Percentiles rank a stretch among this genome's conserved stretches.
Conservation (phyloP, 2,329 filamentous ascomycete species). For the Didymella pinodella region DNA sequence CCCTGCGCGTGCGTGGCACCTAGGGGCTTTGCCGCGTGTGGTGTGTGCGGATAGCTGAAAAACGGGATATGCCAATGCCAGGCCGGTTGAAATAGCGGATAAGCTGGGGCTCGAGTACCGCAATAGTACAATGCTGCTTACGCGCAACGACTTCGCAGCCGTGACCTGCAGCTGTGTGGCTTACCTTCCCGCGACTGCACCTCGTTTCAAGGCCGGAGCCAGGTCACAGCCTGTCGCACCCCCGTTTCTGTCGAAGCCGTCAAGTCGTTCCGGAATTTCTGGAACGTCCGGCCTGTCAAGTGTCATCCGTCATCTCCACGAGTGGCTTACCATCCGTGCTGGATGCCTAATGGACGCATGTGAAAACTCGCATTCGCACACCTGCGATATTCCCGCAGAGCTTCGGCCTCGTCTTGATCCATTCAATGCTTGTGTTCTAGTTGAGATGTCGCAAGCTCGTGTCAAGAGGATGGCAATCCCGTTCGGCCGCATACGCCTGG, state of each 20-base stretch:
- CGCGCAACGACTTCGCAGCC: constrained; percentile 3
- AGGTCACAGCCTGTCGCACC: not conserved
- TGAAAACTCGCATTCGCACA: not conserved
- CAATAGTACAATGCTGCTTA: not conserved
- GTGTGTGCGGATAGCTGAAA: not conserved
- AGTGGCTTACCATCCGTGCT: not conserved
- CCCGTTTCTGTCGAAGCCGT: not conserved
- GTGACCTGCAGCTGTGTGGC: constrained; percentile 10
- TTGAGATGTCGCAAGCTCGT: constrained; percentile 9
- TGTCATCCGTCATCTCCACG: constrained; percentile 8
- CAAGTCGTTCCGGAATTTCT: constrained; percentile 1
- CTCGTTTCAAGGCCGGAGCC: constrained; percentile 2
- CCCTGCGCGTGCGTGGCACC: not conserved
- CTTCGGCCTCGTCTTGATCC: constrained; percentile 14
- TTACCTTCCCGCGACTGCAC: constrained; percentile 8
- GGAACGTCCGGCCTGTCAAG: constrained; percentile 10
- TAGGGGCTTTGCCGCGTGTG: not conserved
- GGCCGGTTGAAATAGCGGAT: not conserved
- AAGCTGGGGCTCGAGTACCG: not conserved
- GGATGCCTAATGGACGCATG: constrained; percentile 3
- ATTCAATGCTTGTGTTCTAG: not conserved
- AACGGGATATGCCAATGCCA: not conserved
- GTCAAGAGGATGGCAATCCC: constrained; percentile 8
- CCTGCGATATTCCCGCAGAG: constrained; percentile 10
- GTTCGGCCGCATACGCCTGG: constrained; percentile 13